Base-by-base conservation (phyloP, 148 eudicot species). In the Dianthus caryophyllus region DNA sequence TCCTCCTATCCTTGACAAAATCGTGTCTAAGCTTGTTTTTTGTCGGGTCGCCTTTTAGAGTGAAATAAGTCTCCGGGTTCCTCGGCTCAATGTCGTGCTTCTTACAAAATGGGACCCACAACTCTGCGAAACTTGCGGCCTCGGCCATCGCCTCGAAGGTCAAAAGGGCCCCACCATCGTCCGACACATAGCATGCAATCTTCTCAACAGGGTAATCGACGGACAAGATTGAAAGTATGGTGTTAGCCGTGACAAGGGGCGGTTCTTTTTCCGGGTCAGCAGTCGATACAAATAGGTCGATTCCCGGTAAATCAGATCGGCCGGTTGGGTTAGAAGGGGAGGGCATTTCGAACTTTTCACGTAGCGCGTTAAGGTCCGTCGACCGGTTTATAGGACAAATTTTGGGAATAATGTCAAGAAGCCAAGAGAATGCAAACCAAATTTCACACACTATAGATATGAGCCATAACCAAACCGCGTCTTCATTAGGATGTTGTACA, bases 221-320 rank as follows among this genome's bases (percentile, higher is more conserved):
- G 8, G 97, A 71, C 25, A 91, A 63, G 69, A 91, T 91, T 9
- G 97, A 91, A 41, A 91, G 79, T 31, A 91, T 86, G 26, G 97
- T 91, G 73, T 91, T 91, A 46, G 97, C 97, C 0, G 97, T 91
- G 16, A 71, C 78, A 11, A 91, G 81, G 0, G 92, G 92, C 1
- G 97, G 97, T 71, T 91, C 97, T 59, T 91, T 91, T 7, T 91
- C 97, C 0, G 96, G 96, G 61, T 88, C 96, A 6, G 97, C 97
- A 0, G 96, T 91, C 30, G 97, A 91, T 10, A 91, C 97, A 67
- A 91, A 91, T 8, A 88, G 53, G 56, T 91, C 96, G 7, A 88
- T n/a, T 0, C 97, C 97, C 0, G 97, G 96, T 36, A 91, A 77
- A 75, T 91, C 97, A 14, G 97, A 91, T 20, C 89, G 89, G 15